Evolutionary conservation across 2,329 filamentous ascomycete species (phyloP).

Genomic region (Scopulariopsis brevicaulis): DNA sequence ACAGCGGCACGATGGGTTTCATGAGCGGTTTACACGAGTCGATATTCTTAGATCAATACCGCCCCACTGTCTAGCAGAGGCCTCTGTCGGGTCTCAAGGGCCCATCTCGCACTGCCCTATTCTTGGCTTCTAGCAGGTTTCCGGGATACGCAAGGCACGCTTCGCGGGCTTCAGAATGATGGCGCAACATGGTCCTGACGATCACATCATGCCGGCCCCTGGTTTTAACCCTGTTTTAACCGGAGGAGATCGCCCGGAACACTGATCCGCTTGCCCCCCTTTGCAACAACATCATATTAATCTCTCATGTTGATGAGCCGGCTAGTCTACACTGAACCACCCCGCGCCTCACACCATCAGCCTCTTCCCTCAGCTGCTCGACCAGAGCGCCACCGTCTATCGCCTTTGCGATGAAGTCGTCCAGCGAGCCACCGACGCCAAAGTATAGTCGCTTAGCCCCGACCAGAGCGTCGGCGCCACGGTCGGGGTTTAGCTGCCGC

Average conservation of each 20-base stretch:
- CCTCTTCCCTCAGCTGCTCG: constrained; percentile 42
- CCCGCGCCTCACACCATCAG: constrained; percentile 48
- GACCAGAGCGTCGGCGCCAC: constrained; percentile 50
- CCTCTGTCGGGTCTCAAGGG: background rate
- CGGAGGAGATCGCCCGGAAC: constrained; percentile 3
- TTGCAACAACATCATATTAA: background rate
- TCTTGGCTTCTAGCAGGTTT: background rate
- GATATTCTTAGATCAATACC: background rate
- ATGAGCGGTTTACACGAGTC: background rate
- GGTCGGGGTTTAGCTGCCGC: constrained; percentile 12
- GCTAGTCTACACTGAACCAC: constrained; percentile 30
- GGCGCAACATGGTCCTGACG: background rate
- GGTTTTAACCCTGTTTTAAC: background rate
- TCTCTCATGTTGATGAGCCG: background rate
- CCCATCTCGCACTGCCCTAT: background rate
- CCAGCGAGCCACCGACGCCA: constrained; percentile 71
- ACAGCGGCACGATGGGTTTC: background rate
- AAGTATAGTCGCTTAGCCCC: constrained; percentile 76
- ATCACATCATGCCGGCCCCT: background rate
- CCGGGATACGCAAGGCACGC: background rate
- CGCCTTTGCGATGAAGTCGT: constrained; percentile 54
- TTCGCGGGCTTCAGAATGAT: background rate
- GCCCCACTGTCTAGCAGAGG: background rate
- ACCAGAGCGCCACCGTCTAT: constrained; percentile 35
- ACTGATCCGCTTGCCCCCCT: background rate